Evolutionary conservation across 202 grass and related monocot species (phyloP).

Genomic region (Carex arenaria): DNA sequence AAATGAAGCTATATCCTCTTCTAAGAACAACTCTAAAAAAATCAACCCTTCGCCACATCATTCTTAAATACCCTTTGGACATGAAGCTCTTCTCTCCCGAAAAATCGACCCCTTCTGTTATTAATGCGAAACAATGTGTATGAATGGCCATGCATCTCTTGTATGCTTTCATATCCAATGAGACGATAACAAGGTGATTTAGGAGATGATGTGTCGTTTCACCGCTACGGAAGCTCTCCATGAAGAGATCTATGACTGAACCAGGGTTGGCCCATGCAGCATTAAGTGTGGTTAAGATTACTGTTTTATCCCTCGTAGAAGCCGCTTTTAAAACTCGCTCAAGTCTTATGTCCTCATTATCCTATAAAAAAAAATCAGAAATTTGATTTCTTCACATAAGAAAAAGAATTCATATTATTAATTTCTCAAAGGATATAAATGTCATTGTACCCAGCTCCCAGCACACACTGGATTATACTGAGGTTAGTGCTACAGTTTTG

Average conservation of each 20-base stretch:
- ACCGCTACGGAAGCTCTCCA: conserved; percentile 47
- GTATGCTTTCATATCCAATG: conserved; percentile 56
- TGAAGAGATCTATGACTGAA: conserved; percentile 68
- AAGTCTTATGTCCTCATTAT: conserved; percentile 48
- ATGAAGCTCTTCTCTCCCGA: conserved; percentile 57
- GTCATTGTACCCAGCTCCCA: background rate
- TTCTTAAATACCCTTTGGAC: conserved; percentile 51
- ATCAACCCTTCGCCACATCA: conserved; percentile 76
- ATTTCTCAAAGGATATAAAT: background rate
- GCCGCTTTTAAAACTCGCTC: conserved; percentile 50
- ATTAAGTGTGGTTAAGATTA: conserved; percentile 64
- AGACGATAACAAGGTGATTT: conserved; percentile 62
- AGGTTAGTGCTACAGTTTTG: background rate
- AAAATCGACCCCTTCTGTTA: conserved; percentile 42
- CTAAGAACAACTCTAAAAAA: conserved; percentile 61
- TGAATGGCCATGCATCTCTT: conserved; percentile 52
- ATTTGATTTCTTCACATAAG: background rate
- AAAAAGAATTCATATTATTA: background rate
- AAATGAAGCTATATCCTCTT: conserved; percentile 75
- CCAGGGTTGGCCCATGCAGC: conserved; percentile 63
- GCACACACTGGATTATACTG: background rate
- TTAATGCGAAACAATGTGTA: conserved; percentile 53
- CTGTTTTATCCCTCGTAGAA: conserved; percentile 50
- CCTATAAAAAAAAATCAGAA: conserved; percentile 30
- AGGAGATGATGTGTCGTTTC: conserved; percentile 40